These are phyloP conservation scores for Cystobasidiopsis lactophilus DNA, from an alignment of 768 basidiomycete species.

Conservation along the genomic window DNA sequence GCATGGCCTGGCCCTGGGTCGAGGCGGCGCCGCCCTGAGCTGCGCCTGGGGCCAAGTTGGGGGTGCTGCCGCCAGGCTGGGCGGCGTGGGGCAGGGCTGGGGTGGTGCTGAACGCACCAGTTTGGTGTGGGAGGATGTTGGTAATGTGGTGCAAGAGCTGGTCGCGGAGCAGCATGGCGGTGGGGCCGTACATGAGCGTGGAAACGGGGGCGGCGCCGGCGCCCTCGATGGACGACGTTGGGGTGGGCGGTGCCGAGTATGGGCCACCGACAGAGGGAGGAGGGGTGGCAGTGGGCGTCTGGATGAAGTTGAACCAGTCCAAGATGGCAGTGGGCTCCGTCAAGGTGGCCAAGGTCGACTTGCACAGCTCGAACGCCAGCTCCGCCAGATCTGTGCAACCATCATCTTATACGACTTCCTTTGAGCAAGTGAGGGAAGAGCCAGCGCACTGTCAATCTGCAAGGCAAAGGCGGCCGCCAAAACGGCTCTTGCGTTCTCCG, in stretches of 20 bases:
- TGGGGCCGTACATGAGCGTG: not conserved
- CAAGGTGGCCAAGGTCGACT: not conserved
- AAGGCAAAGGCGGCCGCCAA: constrained; percentile 4
- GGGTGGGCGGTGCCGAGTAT: not conserved
- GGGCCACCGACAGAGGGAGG: not conserved
- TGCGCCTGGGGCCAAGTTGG: constrained; percentile 1
- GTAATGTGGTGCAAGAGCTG: not conserved
- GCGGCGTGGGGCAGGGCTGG: not conserved
- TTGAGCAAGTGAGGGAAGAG: not conserved
- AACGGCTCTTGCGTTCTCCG: constrained; percentile 2
- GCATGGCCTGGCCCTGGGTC: constrained; percentile 1
- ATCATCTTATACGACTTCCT: not conserved
- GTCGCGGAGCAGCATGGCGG: not conserved
- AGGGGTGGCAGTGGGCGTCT: not conserved
- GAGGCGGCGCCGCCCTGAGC: not conserved
- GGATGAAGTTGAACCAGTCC: constrained; percentile 7
- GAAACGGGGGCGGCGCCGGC: not conserved
- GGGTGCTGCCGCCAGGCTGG: not conserved
- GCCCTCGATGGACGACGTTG: not conserved
- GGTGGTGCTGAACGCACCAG: not conserved
- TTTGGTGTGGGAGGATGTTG: not conserved
- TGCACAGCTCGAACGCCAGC: constrained; percentile 5
- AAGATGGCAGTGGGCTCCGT: not conserved
- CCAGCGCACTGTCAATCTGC: not conserved
- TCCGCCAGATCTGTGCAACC: constrained; percentile 5